Evolutionary conservation across 139 green algal species (phyloP).

Genomic region (Asterochloris erici): DNA sequence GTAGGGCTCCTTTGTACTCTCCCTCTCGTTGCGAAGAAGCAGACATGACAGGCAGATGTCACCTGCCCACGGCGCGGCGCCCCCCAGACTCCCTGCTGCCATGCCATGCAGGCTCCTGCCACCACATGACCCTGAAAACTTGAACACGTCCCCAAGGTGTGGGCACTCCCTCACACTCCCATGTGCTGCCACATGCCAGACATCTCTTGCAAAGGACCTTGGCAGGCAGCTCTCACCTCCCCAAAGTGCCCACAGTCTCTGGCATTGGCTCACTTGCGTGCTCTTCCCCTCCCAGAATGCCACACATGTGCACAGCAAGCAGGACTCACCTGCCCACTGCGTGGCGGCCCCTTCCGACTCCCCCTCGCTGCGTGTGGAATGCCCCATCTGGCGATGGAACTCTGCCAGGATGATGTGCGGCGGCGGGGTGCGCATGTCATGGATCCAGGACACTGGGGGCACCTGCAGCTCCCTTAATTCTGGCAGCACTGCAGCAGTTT

Average conservation of each 20-base stretch:
- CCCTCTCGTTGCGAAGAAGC: too few relatives aligned
- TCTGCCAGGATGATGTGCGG: constrained; percentile 26
- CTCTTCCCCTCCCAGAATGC: not conserved
- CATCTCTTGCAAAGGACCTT: not conserved
- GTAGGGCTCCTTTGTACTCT: too few relatives aligned
- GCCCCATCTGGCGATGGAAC: constrained; percentile 22
- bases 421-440: constrained; percentile 29
- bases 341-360: constrained; percentile 11
- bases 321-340: not conserved
- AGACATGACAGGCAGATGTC: too few relatives aligned
- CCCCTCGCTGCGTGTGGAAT: not conserved
- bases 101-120: too few relatives aligned
- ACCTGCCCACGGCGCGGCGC: too few relatives aligned
- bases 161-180: not conserved
- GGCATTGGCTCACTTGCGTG: not conserved
- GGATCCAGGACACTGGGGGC: constrained; percentile 7
- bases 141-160: too few relatives aligned
- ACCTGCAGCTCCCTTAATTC: constrained; percentile 7
- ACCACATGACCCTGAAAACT: too few relatives aligned
- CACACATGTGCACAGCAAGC: not conserved
- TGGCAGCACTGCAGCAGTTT: constrained; percentile 4
- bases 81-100: too few relatives aligned
- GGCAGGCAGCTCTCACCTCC: not conserved
- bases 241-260: not conserved
- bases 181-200: not conserved